Conservation (phyloP, 2,329 filamentous ascomycete genomes). For the Aspergillus neoniger region DNA sequence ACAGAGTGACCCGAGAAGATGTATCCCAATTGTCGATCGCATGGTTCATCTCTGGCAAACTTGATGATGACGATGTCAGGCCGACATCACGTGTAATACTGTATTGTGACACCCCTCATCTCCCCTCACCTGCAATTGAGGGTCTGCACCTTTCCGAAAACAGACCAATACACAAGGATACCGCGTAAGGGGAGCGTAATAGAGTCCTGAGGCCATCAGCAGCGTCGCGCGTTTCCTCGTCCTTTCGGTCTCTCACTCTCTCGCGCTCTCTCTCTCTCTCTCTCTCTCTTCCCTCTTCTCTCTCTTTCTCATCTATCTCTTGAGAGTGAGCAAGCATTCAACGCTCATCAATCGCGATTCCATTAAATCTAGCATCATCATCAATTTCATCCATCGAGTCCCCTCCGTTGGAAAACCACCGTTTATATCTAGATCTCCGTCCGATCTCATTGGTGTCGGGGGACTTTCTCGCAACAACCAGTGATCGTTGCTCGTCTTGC, state of each 20-base stretch:
- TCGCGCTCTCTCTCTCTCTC: not conserved
- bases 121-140: not conserved
- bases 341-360: not conserved
- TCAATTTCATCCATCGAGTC: not conserved
- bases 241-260: constrained; percentile 9
- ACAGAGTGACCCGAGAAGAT: not conserved
- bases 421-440: constrained; percentile 3
- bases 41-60: not conserved
- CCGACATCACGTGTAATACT: constrained; percentile 20
- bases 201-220: constrained; percentile 14
- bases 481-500: constrained; percentile 25
- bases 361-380: not conserved
- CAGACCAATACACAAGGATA: not conserved
- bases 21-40: not conserved
- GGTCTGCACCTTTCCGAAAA: constrained; percentile 1
- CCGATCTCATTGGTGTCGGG: constrained; percentile 22
- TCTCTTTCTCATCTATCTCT: constrained; percentile 8
- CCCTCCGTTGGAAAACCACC: not conserved
- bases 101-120: constrained; percentile 10
- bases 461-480: constrained; percentile 20
- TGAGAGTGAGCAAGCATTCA: not conserved
- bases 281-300: not conserved
- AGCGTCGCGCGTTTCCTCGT: not conserved
- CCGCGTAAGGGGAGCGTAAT: constrained; percentile 11
- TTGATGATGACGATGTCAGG: constrained; percentile 8